Conservation (phyloP, 306 rosid genomes). For the Quercus bicolor region DNA sequence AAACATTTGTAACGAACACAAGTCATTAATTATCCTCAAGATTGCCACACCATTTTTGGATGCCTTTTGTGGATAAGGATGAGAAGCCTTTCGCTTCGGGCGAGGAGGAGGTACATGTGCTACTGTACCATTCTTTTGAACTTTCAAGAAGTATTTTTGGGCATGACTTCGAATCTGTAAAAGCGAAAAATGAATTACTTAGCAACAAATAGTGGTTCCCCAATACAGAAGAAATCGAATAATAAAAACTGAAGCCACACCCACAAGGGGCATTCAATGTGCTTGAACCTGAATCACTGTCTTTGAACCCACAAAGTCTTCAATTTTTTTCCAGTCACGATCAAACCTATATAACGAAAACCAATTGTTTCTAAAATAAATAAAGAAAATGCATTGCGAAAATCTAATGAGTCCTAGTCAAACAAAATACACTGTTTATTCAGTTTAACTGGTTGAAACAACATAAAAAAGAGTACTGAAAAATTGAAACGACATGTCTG, state of each 20-base stretch:
- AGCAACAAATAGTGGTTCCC: neutral
- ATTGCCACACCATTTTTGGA: constrained; percentile 65
- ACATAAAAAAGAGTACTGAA: no score
- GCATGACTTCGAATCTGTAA: constrained; percentile 91
- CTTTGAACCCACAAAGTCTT: constrained; percentile 93
- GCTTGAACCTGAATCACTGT: constrained; percentile 86
- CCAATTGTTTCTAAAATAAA: neutral
- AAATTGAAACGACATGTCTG: neutral
- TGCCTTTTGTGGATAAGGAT: constrained; percentile 94
- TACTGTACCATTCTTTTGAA: constrained; percentile 75
- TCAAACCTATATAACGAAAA: constrained; percentile 58
- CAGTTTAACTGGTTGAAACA: neutral
- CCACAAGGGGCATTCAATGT: neutral
- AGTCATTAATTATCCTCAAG: constrained; percentile 18
- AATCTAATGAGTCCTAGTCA: neutral
- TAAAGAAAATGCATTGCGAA: neutral
- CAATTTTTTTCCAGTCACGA: constrained; percentile 97
- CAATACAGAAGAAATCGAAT: neutral
- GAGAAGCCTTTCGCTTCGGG: constrained; percentile 92
- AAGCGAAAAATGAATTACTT: neutral
- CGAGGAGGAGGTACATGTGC: constrained; percentile 99
- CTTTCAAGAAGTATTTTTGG: constrained; percentile 86
- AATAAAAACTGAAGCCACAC: neutral
- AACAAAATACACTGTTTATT: neutral
- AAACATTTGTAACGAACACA: constrained; percentile 9